Base-by-base conservation (phyloP, 345 rosid species). In the Alliaria petiolata region DNA sequence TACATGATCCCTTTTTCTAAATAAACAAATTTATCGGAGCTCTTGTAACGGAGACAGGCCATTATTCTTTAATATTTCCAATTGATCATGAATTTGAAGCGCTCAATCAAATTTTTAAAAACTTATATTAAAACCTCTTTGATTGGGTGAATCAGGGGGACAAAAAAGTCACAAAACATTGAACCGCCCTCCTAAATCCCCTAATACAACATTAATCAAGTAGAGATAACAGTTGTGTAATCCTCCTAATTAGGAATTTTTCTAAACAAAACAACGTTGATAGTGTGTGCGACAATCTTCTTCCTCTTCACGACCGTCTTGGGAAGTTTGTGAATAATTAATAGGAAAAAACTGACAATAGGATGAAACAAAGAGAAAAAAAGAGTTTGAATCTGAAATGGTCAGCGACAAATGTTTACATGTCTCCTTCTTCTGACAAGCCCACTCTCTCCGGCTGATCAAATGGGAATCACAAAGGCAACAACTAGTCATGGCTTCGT, bases 341-440 rank as follows among this genome's bases (percentile, higher is more conserved):
- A 44, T 34, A 6, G 12, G 56, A 34, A 7, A 31, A 10, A 54
- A 8, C 17, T 33, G 22, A 35, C 71, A 73, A 64, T 13, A 65
- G 65, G 77, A 65, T 65, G 71, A 46, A 72, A 63, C 56, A n/a
- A n/a, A n/a, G n/a, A n/a, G n/a, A n/a, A n/a, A n/a, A 72, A 22
- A 46, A 44, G 36, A 26, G 40, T 68, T 71, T 52, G n/a, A 65
- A 54, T 26, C 65, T 72, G 40, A 66, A 49, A 56, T 45, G 65
- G 54, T 74, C 73, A 50, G 68, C 14, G 8, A 33, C 36, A 67
- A 60, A 74, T 75, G 78, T 75, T 67, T 61, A 34, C 46, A 60
- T 67, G 78, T 75, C 69, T 75, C 43, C 59, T 72, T 31, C 52
- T 11, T 72, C 69, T 60, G 78, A 67, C 78, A 75, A 67, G 16